These are phyloP conservation scores for Anthracocystis walkeri DNA, from an alignment of 1,284 basidiomycete species.

Conservation along the genomic window DNA sequence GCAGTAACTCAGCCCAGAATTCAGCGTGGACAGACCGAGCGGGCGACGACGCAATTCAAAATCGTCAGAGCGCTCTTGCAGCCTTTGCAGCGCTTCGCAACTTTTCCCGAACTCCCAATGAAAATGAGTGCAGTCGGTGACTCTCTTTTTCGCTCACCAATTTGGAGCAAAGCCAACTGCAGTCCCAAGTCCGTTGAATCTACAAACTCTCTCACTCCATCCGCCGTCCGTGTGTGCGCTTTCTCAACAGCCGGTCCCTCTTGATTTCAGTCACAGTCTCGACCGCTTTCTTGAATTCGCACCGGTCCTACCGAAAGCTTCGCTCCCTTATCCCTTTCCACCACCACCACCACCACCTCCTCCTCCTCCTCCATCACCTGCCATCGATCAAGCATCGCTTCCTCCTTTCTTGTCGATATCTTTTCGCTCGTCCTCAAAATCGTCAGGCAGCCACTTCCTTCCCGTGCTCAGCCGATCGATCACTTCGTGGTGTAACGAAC, in stretches of 20 bases:
- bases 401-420: background rate
- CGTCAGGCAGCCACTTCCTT: background rate
- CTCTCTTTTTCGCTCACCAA: no score
- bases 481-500: background rate
- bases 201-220: background rate
- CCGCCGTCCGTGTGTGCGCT: no score
- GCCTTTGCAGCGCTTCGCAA: background rate
- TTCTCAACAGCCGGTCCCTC: no score
- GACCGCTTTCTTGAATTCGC: no score
- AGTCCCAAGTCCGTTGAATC: constrained; percentile 2
- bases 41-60: no score
- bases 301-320: no score
- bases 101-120: background rate
- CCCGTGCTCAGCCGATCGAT: background rate
- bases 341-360: no score
- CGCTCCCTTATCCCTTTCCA: no score
- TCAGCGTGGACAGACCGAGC: background rate
- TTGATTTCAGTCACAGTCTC: no score
- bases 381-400: background rate
- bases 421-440: background rate
- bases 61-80: background rate
- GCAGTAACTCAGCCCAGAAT: background rate
- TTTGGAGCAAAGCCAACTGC: background rate
- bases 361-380: no score
- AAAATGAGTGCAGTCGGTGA: background rate